phyloP scores from a whole-genome alignment of 2,329 filamentous ascomycete genomes.

The Didymellaceae sp. region DNA sequence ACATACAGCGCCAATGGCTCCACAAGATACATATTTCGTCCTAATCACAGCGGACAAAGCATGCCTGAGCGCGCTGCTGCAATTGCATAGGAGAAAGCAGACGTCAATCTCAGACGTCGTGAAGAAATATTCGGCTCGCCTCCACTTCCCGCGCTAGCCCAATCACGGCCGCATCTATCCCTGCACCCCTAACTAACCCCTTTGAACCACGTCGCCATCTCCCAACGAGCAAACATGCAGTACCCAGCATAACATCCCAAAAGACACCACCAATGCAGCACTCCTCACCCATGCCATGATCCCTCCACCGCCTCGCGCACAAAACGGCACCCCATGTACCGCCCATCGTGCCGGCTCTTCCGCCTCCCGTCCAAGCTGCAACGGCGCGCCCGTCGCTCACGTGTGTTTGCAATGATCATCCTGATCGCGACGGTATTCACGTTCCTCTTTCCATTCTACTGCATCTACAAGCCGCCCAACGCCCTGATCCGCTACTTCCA shows the following conservation, averaged over 20 bases:
- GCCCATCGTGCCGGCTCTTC: conserved; percentile 37
- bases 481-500: conserved; percentile 74
- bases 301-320: neutral
- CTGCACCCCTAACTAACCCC: conserved; percentile 18
- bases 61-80: neutral
- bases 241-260: neutral
- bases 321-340: conserved; percentile 31
- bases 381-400: conserved; percentile 45
- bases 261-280: neutral
- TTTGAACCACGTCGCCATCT: conserved; percentile 7
- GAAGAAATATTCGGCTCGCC: conserved; percentile 10
- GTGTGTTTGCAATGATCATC: conserved; percentile 48
- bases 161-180: neutral
- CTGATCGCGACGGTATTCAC: conserved; percentile 34
- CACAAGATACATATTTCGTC: neutral
- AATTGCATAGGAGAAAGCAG: neutral
- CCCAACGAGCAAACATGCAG: neutral
- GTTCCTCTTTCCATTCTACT: conserved; percentile 58
- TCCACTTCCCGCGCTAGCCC: conserved; percentile 7
- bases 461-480: conserved; percentile 81
- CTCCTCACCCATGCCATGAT: conserved; percentile 6
- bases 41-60: conserved; percentile 1
- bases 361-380: conserved; percentile 45
- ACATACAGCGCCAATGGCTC: neutral
- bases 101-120: neutral